Evolutionary conservation across 495 filamentous ascomycete species (phyloP).

Genomic region (Lichenothelia convexa): DNA sequence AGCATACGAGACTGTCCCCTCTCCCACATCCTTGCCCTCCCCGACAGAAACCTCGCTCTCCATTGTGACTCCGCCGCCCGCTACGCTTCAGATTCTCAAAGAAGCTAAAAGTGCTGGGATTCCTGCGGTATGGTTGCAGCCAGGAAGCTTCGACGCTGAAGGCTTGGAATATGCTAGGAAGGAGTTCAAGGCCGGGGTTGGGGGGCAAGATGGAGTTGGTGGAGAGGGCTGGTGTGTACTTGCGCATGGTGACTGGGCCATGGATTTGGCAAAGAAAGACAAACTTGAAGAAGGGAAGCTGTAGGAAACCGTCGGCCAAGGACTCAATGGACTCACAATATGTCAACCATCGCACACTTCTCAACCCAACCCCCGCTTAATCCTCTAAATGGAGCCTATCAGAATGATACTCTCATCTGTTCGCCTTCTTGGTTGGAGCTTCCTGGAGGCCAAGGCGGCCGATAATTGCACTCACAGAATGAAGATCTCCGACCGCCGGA

Average conservation of each 20-base stretch:
- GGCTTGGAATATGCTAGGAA: constrained; percentile 47
- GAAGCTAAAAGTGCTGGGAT: constrained; percentile 69
- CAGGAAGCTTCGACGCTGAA: constrained; percentile 63
- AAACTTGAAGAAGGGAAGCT: no score
- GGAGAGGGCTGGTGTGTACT: constrained; percentile 81
- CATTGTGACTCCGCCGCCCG: constrained; percentile 72
- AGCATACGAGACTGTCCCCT: constrained; percentile 44
- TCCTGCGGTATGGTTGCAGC: constrained; percentile 76
- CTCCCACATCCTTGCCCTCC: constrained; percentile 39
- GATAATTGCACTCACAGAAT: no score
- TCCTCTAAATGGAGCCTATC: no score
- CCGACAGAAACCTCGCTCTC: constrained; percentile 58
- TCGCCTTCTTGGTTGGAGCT: no score
- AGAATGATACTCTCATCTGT: no score
- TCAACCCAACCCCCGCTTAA: no score
- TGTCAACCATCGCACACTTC: no score
- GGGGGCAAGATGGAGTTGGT: constrained; percentile 44
- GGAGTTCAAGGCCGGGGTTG: constrained; percentile 51
- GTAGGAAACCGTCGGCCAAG: no score
- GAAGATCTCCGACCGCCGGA: no score
- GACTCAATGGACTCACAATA: no score
- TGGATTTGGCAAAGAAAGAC: constrained; percentile 40
- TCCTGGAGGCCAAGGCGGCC: no score
- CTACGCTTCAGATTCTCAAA: constrained; percentile 48
- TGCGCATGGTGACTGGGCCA: constrained; percentile 63